Conservation (phyloP, 257 asterid species). For the Nicotiana tabacum region DNA sequence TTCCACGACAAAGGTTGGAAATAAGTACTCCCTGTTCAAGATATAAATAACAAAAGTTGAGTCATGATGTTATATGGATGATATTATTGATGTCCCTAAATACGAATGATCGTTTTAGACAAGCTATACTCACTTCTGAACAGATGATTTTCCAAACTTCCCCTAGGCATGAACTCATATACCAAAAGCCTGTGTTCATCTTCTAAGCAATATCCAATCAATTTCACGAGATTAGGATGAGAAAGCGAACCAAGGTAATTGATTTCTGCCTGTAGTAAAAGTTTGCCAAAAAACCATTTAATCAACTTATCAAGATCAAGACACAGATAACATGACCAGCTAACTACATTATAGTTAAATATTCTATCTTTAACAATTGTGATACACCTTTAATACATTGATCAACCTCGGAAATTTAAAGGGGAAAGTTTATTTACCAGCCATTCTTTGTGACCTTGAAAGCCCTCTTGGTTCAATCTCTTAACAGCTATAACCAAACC, state of each 20-base stretch:
- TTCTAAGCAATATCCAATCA: slow-evolving; percentile 43
- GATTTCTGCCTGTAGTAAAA: slow-evolving; percentile 34
- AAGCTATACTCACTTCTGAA: slow-evolving; percentile 33
- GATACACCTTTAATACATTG: background rate
- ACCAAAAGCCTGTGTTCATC: slow-evolving; percentile 43
- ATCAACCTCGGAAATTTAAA: background rate
- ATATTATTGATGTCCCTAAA: background rate
- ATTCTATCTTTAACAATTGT: background rate
- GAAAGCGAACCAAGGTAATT: slow-evolving; percentile 30
- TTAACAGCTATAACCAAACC: slow-evolving; percentile 71
- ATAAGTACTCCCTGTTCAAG: slow-evolving; percentile 31
- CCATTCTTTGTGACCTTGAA: slow-evolving; percentile 94
- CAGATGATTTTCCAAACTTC: slow-evolving; percentile 46
- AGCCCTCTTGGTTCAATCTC: slow-evolving; percentile 70
- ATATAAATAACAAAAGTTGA: background rate
- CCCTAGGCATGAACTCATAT: slow-evolving; percentile 43
- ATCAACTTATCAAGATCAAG: background rate
- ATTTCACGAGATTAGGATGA: slow-evolving; percentile 43
- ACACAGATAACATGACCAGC: background rate
- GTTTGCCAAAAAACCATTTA: background rate
- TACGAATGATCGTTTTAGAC: background rate
- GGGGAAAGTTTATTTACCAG: slow-evolving; percentile 40
- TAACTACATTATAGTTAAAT: background rate
- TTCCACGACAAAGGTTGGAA: slow-evolving; percentile 44
- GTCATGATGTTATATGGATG: background rate